Percentiles rank a stretch among this genome's conserved stretches.
phyloP scores from a whole-genome alignment of 2,329 filamentous ascomycete genomes.

The Macrophomina tecta region DNA sequence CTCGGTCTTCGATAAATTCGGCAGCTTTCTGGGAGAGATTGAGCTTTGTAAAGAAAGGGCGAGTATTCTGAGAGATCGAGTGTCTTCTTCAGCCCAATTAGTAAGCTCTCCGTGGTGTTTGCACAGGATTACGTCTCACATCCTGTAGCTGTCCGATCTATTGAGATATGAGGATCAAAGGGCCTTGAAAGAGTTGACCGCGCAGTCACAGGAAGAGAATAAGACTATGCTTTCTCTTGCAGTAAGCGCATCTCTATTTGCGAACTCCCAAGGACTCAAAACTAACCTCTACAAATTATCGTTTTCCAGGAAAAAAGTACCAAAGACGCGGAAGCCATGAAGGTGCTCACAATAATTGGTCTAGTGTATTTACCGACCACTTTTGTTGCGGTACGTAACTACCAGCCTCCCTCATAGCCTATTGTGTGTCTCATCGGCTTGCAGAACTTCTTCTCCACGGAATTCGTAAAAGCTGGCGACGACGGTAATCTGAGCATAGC shows the following conservation, averaged over 20 bases:
- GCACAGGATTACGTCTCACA: neutral
- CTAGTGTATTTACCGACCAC: conserved; percentile 11
- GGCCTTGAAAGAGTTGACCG: conserved; percentile 21
- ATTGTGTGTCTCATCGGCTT: neutral
- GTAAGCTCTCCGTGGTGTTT: neutral
- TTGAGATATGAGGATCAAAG: conserved; percentile 28
- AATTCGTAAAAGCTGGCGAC: neutral
- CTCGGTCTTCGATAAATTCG: neutral
- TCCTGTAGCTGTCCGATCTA: conserved; percentile 27
- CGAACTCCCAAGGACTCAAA: neutral
- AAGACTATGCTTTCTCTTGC: neutral
- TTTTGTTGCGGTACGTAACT: neutral
- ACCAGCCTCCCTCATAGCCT: no score
- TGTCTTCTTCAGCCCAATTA: neutral
- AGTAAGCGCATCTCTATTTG: conserved; percentile 2
- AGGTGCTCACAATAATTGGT: conserved; percentile 12
- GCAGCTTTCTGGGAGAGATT: neutral
- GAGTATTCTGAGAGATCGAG: neutral
- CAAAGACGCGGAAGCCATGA: neutral
- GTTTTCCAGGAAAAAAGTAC: conserved; percentile 2
- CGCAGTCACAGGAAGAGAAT: neutral
- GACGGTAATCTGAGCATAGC: neutral
- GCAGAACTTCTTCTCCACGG: conserved; percentile 20
- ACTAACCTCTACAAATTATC: neutral
- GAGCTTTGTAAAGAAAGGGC: neutral